Evolutionary conservation across 1,139 yeast genomes (phyloP), one percentile per base, ranked within the genome.

Genomic region (Candida sanyaensis): DNA sequence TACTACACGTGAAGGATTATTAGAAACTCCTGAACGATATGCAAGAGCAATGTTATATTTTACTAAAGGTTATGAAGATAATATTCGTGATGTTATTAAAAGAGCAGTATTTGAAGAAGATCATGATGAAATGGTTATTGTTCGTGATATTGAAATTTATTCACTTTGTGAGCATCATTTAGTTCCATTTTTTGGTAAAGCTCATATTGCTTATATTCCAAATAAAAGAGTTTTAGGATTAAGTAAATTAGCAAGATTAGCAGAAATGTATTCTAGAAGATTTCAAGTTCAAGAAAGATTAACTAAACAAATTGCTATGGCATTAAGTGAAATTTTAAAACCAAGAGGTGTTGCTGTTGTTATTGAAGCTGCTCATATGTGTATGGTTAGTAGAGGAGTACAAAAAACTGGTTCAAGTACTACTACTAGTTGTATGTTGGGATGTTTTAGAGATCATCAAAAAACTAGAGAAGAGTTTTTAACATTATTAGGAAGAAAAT

Each of bases 311-410:
- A 92, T 93, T 48, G 98, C 99, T 37, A 89, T 91, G 88, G 97
- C 99, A 0, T 69, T 93, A 45, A 84, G 87, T 66, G 97, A 91
- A 62, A 88, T 92, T 52, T 75, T 93, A 59, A 86, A 87, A 62
- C 99, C 99, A 13, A 80, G 93, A 59, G 99, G 99, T 48, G 99
- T 93, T 11, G 99, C 98, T 0, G 99, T 93, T 37, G 97, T 93
- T 24, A 91, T 93, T 62, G 99, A 93, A 68, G 98, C 98, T 27
- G 83, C 95, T 8, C 99, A 93, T 65, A 93, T 95, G 99, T 93
- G 99, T 68, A 93, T 93, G 99, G 98, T 92, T 30, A 90, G 96
- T 67, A 82, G 99, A 63, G 99, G 99, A 44, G 91, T 93, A 24
- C 97, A 93, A 66, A 95, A 93, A 69, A 84, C 96, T 0, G 97